Evolutionary conservation across 345 rosid genomes (phyloP).

Genomic region (Murraya koenigii): DNA sequence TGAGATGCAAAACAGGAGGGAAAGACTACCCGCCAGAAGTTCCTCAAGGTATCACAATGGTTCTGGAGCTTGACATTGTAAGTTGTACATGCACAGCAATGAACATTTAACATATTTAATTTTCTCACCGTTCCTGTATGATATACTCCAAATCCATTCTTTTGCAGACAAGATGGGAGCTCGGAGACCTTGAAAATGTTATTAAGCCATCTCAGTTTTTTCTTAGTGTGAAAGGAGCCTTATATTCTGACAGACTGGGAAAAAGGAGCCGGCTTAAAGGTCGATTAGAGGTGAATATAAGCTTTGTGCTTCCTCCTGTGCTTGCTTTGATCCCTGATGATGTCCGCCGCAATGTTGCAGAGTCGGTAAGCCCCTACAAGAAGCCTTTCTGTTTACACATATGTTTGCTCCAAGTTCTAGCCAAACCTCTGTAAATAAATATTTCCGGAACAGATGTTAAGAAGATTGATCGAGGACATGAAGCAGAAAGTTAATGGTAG

Average conservation of each 20-base stretch:
- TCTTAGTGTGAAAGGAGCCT: conserved; percentile 62
- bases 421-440: neutral
- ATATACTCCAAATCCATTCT: conserved; percentile 4
- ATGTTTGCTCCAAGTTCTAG: neutral
- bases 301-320: conserved; percentile 75
- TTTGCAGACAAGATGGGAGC: conserved; percentile 79
- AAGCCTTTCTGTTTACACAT: neutral
- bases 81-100: conserved; percentile 14
- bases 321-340: conserved; percentile 67
- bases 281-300: conserved; percentile 66
- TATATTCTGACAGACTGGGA: conserved; percentile 60
- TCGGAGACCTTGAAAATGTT: conserved; percentile 60
- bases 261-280: conserved; percentile 61
- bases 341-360: conserved; percentile 56
- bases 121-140: neutral
- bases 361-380: conserved; percentile 41
- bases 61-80: conserved; percentile 80
- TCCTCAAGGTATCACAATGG: conserved; percentile 54
- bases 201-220: conserved; percentile 63
- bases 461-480: conserved; percentile 69
- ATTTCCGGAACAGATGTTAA: conserved; percentile 46
- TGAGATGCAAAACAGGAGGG: conserved; percentile 64
- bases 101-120: neutral
- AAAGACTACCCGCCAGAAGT: conserved; percentile 66
- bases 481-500: conserved; percentile 72